Evolutionary conservation across 108 stramenopile genomes (phyloP), one percentile per base, ranked within the genome.

Genomic region (Nitzschia sp.): DNA sequence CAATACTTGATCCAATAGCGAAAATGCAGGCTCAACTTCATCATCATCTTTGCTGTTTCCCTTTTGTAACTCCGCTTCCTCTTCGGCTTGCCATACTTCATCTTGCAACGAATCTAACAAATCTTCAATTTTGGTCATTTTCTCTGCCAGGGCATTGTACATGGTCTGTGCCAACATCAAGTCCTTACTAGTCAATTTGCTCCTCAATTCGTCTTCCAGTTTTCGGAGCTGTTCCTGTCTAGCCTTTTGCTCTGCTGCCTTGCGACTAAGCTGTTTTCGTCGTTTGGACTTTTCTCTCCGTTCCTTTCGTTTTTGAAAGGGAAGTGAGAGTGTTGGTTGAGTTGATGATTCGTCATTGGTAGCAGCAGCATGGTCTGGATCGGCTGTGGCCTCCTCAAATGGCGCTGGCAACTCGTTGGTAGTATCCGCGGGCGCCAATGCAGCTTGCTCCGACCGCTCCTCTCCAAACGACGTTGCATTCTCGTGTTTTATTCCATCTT

Each of bases 71-170:
- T 64, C 68, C 25, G 21, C 53, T 26, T 70, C 58, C 68, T 81
- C 80, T 56, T 81, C 74, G 1, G 68, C 80, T 27, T 55, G 57
- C 80, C 80, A 81, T 23, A 64, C 80, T 61, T 81, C 80, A 18
- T 81, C 80, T 62, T 81, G 80, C 19, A 81, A 19, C 1, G 49
- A 58, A 57, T 81, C 80, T 31, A 81, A 38, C 2, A 81, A 46
- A 38, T 75, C 74, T 25, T 81, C 80, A 15, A 81, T 65, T 25
- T 59, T 62, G 61, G 32, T 31, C 38, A 81, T 25, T 60, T 75
- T 75, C 59, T 72, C 35, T 6, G 54, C 47, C 0, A 75, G 55
- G 0, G 70, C 72, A 26, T 66, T 25, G 19, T 33, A 18, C 9
- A 68, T 47, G 1, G 74, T 70, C 46, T 75, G 66, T 5, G 80